Percentiles rank a stretch among this genome's conserved stretches.
phyloP scores from a whole-genome alignment of 208 protist genomes.

The Lotmaria passim region DNA sequence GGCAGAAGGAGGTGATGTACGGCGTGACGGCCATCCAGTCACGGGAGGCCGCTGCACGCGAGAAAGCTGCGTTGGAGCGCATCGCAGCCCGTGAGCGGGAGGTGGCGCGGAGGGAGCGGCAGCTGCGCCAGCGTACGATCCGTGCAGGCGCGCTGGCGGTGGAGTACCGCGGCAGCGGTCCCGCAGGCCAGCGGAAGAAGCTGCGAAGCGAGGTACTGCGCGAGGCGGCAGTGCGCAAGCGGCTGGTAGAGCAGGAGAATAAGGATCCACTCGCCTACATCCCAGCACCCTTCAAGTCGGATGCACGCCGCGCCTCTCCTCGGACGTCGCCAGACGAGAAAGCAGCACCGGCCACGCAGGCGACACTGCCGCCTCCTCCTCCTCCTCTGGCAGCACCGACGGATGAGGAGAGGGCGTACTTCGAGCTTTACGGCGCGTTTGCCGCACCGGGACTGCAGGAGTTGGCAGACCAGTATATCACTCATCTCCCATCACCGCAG shows the following conservation, averaged over 20 bases:
- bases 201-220: conserved; percentile 68
- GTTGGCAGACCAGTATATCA: conserved; percentile 33
- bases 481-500: conserved; percentile 27
- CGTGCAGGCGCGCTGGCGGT: conserved; percentile 30
- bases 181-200: conserved; percentile 32
- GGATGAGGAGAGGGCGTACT: conserved; percentile 31
- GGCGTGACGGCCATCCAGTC: conserved; percentile 61
- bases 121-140: conserved; percentile 28
- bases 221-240: conserved; percentile 63
- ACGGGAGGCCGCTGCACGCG: conserved; percentile 39
- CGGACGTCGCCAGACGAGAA: conserved; percentile 19
- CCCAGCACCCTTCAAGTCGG: conserved; percentile 46
- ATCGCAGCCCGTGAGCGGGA: conserved; percentile 52
- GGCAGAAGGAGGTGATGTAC: conserved; percentile 75
- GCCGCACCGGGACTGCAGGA: conserved; percentile 21
- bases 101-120: conserved; percentile 41
- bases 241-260: conserved; percentile 45
- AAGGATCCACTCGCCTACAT: conserved; percentile 66
- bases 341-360: background rate
- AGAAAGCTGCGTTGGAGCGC: conserved; percentile 40
- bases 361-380: background rate
- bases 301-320: conserved; percentile 24
- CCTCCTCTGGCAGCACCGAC: background rate
- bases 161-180: conserved; percentile 31
- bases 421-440: conserved; percentile 18